A percentile compares a stretch with the other conserved stretches of the same genome.
These are phyloP conservation scores for Aspergillus viridinutans DNA, from an alignment of 2,329 filamentous ascomycete species.

Conservation along the genomic window DNA sequence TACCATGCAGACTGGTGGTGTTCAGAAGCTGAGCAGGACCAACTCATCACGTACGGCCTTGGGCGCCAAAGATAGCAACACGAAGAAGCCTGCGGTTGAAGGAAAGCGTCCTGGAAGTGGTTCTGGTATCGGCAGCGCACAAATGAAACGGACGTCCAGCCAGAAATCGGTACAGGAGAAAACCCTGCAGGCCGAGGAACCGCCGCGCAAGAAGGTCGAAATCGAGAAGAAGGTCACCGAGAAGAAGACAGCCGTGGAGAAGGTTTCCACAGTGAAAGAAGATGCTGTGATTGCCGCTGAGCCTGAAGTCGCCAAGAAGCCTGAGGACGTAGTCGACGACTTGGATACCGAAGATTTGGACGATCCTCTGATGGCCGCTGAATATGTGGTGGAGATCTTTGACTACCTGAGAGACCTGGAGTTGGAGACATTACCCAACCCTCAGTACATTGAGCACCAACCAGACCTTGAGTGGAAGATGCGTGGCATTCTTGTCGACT, in stretches of 20 bases:
- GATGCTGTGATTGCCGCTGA: conserved; percentile 24
- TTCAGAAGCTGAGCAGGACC: conserved; percentile 66
- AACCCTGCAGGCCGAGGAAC: conserved; percentile 54
- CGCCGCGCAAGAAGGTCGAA: conserved; percentile 62
- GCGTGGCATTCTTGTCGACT: conserved; percentile 93
- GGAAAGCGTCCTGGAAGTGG: conserved; percentile 70
- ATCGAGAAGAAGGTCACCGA: conserved; percentile 44
- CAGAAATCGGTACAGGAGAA: conserved; percentile 59
- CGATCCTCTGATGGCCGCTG: conserved; percentile 95
- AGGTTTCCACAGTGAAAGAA: conserved; percentile 30
- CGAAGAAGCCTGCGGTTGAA: conserved; percentile 60
- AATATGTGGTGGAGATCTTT: conserved; percentile 96
- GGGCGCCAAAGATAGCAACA: conserved; percentile 58
- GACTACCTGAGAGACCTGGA: conserved; percentile 91
- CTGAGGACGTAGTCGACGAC: conserved; percentile 45
- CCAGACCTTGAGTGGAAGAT: conserved; percentile 98
- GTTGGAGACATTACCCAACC: conserved; percentile 74
- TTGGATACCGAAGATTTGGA: conserved; percentile 84
- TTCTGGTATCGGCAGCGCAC: conserved; percentile 58
- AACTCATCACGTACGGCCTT: conserved; percentile 61
- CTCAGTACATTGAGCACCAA: conserved; percentile 92
- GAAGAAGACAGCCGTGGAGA: conserved; percentile 23
- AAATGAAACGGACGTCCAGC: conserved; percentile 63
- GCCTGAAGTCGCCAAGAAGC: conserved; percentile 40
- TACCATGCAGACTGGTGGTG: conserved; percentile 68